Evolutionary conservation across 208 protist genomes (phyloP), one percentile per base, ranked within the genome.

Genomic region (Leishmania martiniquensis): DNA sequence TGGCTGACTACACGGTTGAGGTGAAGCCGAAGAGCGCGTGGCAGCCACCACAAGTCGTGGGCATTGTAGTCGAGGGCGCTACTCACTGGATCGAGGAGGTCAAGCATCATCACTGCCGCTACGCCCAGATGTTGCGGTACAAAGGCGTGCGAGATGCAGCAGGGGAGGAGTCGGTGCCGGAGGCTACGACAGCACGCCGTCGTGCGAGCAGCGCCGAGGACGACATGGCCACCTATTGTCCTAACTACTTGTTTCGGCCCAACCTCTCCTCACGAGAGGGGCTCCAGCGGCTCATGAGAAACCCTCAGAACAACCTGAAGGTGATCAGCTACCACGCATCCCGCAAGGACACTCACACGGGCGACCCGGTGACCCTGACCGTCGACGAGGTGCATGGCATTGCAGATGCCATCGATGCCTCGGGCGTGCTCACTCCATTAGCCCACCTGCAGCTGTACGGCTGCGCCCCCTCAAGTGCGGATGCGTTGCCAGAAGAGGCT

Each of bases 1-100:
- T 80, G 45, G 77, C 77, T 2, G 74, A 79, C 69, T 82, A 86
- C 77, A 88, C 81, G n/a, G 78, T 96, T 4, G 90, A 96, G 80
- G 73, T 96, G 63, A 96, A 96, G 70, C 92, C 92, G 25, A 96
- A 96, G 76, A 79, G 84, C 22, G 83, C 84, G 45, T 96, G 90
- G 90, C 67, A 72, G 71, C 76, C 29, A 57, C 90, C 92, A 47
- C 76, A 74, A 54, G 86, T 96, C 49, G 75, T 92, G 12, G 92
- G 92, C 47, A 78, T 96, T 10, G 72, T 81, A 45, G 84, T 90
- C 22, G 85, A 89, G 59, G 80, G 82, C 71, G 47, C 49, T 4
- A 66, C 77, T 42, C 75, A 91, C 65, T 79, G 85, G 52, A 74
- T 96, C 12, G 83, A 91, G 37, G 75, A 78, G 52, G 65, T 74